phyloP scores from a whole-genome alignment of 352 stramenopile species.

The Blastocystis sp. region DNA sequence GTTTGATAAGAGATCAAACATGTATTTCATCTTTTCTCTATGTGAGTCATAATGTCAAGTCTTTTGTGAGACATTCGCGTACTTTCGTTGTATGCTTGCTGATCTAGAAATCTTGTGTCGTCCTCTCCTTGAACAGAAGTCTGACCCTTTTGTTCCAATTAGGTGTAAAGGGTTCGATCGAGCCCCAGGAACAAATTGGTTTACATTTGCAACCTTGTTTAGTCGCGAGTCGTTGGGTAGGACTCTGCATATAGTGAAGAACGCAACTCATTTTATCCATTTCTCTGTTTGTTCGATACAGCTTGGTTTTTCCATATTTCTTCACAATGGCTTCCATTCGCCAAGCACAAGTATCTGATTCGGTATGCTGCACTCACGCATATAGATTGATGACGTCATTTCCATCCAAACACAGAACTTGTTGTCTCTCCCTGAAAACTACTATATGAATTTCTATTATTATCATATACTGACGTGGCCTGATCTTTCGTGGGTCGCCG shows the following conservation, averaged over 20 bases:
- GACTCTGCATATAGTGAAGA: background rate
- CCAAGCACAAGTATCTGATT: background rate
- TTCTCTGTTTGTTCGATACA: background rate
- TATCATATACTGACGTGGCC: conserved; percentile 99
- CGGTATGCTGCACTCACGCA: background rate
- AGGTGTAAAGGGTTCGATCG: background rate
- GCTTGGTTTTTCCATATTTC: background rate
- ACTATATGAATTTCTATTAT: conserved; percentile 99
- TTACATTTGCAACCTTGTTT: background rate
- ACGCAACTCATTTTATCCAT: background rate
- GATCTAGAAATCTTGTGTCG: background rate
- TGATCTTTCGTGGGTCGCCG: conserved; percentile 94
- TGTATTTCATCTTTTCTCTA: background rate
- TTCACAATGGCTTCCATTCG: conserved; percentile 20
- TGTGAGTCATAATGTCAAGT: background rate
- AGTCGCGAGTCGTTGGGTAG: background rate
- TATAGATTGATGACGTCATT: conserved; percentile 84
- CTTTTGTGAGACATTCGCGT: background rate
- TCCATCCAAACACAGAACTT: conserved; percentile 98
- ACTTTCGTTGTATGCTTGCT: background rate
- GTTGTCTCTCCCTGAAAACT: conserved; percentile 99
- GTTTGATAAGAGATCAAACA: background rate
- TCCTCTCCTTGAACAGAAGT: background rate
- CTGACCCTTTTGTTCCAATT: background rate
- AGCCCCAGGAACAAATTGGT: background rate